Base-by-base conservation (phyloP, 768 basidiomycete genomes). In the Collybiopsis confluens region DNA sequence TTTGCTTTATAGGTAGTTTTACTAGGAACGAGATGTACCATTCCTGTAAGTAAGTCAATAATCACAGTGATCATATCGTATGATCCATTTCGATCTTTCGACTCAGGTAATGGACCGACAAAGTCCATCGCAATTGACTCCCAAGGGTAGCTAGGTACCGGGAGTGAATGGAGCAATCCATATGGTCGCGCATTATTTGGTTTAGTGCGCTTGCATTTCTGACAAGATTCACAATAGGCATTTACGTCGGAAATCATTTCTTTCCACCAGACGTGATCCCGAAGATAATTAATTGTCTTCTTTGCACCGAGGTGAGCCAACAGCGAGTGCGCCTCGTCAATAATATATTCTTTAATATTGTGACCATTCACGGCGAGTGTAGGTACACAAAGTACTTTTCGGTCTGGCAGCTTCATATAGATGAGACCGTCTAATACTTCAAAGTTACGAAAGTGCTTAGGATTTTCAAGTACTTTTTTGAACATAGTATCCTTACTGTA, bases 261-360 rank as follows among this genome's bases (percentile, higher is more conserved):
- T 11, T 52, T 46, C 49, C 54, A 61, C 28, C 23, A 59, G 2
- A 42, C 52, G 2, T 53, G 20, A 35, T 70, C 61, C 2, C 58
- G 43, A 0, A 72, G 55, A 35, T 65, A 67, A 1, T 48, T 21
- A 0, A 69, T 15, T 0, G 70, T 73, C 44, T 73, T 73, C 7
- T 20, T 16, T 0, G 56, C 13, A 7, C 71, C 69, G 0, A 73
- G 37, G 36, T 73, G 72, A 0, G 70, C 71, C 1, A 73, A 50
- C 0, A 73, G 10, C 0, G 67, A 68, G 28, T 73, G 72, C 0
- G 68, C 70, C 16, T 71, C 70, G 0, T 54, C 55, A 0, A 73
- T 72, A 0, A 73, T n/a, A 1, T 59, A 46, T 38, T 71, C 71
- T 0, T 60, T 40, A 1, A 66, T 21, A 15, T 18, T 45, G 1